Evolutionary conservation across 139 green algal genomes (phyloP).

Genomic region (Volvox reticuliferus): DNA sequence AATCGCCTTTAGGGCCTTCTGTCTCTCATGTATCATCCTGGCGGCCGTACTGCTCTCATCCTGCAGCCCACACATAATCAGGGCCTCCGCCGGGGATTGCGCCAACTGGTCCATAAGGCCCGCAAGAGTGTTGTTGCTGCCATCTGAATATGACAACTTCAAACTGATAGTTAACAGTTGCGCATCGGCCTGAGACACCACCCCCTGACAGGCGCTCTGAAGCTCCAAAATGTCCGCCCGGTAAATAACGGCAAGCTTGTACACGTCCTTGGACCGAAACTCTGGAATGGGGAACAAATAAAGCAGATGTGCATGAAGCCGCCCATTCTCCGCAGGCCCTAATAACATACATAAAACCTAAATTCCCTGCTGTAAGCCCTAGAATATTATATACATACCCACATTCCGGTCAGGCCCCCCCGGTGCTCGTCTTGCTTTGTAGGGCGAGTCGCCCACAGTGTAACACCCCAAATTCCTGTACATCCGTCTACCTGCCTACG

Average conservation of each 20-base stretch:
- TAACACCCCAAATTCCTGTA: too few relatives aligned
- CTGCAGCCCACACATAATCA: conserved; percentile 18
- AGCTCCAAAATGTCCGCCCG: conserved; percentile 21
- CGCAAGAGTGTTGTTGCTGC: background rate
- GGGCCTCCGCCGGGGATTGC: background rate
- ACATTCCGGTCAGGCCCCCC: too few relatives aligned
- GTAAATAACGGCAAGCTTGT: conserved; percentile 11
- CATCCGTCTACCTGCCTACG: too few relatives aligned
- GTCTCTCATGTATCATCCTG: background rate
- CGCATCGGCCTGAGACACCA: background rate
- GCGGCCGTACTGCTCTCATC: background rate
- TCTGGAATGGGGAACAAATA: background rate
- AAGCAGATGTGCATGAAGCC: too few relatives aligned
- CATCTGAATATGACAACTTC: background rate
- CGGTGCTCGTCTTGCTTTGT: too few relatives aligned
- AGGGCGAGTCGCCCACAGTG: too few relatives aligned
- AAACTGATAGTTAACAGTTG: background rate
- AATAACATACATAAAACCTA: too few relatives aligned
- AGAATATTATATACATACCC: too few relatives aligned
- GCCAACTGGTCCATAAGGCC: background rate
- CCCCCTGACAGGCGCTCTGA: background rate
- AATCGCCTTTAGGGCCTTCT: conserved; percentile 43
- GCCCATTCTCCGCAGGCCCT: too few relatives aligned
- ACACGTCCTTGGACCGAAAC: conserved; percentile 20
- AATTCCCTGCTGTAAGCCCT: too few relatives aligned